A percentile compares a stretch with the other conserved stretches of the same genome.
Conservation (phyloP, 1,284 basidiomycete genomes). For the Lentinus polychrous region DNA sequence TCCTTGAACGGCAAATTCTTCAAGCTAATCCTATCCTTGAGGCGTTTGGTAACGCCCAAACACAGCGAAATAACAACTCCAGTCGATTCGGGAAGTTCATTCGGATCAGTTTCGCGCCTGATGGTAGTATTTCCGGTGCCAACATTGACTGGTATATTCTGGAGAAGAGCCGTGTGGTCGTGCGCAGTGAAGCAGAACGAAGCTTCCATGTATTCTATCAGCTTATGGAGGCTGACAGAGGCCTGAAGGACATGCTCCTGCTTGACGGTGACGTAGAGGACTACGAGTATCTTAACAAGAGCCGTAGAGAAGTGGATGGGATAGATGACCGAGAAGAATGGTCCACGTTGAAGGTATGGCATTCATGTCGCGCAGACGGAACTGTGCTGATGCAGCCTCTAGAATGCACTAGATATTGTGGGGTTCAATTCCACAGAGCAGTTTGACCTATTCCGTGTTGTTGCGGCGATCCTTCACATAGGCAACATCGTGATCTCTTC, state of each 20-base stretch:
- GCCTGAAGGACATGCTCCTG: slow-evolving; percentile 73
- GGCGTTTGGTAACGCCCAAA: slow-evolving; percentile 98
- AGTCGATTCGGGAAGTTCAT: slow-evolving; percentile 99
- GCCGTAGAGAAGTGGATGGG: slow-evolving; percentile 87
- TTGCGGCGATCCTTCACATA: slow-evolving; percentile 92
- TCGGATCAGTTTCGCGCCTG: slow-evolving; percentile 89
- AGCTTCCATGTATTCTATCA: slow-evolving; percentile 99
- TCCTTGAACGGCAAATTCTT: slow-evolving; percentile 94
- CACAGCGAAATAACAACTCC: slow-evolving; percentile 98
- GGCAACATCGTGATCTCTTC: slow-evolving; percentile 88
- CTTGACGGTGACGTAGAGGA: slow-evolving; percentile 74
- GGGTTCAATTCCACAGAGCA: slow-evolving; percentile 86
- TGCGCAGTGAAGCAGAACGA: slow-evolving; percentile 83
- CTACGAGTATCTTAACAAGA: slow-evolving; percentile 90
- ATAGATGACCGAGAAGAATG: slow-evolving; percentile 92
- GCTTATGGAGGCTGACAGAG: slow-evolving; percentile 60
- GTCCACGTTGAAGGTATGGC: slow-evolving; percentile 64
- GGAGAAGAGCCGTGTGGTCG: slow-evolving; percentile 94
- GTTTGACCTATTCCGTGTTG: slow-evolving; percentile 88
- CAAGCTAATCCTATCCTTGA: slow-evolving; percentile 98
- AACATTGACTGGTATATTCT: slow-evolving; percentile 99
- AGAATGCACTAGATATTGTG: slow-evolving; percentile 80
- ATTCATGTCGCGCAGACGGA: not conserved
- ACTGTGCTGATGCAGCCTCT: not conserved
- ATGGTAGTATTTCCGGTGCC: slow-evolving; percentile 94